Percentiles rank a stretch among this genome's conserved stretches.
phyloP scores from a whole-genome alignment of 257 asterid species.

The Solanum ossicruentum region DNA sequence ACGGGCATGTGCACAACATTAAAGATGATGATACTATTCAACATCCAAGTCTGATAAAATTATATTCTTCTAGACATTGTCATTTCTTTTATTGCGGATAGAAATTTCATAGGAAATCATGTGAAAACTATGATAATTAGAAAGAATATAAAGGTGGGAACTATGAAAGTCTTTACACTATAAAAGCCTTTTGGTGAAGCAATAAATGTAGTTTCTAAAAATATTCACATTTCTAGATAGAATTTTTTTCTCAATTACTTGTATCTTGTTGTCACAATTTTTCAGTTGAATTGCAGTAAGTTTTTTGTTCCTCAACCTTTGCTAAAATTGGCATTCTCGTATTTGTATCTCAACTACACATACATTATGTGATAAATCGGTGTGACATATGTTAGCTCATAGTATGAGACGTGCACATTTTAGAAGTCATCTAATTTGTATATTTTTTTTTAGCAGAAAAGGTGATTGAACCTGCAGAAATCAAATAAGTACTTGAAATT shows the following conservation, averaged over 20 bases:
- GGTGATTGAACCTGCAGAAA: constrained; percentile 59
- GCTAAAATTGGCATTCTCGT: constrained; percentile 49
- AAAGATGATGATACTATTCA: too few species aligned
- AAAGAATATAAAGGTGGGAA: not conserved
- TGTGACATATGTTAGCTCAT: constrained; percentile 15
- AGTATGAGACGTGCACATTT: constrained; percentile 30
- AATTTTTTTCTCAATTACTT: too few species aligned
- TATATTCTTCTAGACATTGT: too few species aligned
- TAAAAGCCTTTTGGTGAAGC: too few species aligned
- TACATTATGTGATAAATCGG: constrained; percentile 68
- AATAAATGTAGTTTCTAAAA: too few species aligned
- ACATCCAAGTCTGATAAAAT: too few species aligned
- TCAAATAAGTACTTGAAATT: not conserved
- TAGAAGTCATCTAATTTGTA: constrained; percentile 59
- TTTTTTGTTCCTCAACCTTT: constrained; percentile 32
- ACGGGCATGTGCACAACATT: too few species aligned
- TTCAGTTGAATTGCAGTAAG: too few species aligned
- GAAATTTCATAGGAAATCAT: not conserved
- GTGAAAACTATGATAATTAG: not conserved
- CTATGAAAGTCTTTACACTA: too few species aligned
- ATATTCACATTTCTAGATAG: too few species aligned
- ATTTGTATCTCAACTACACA: constrained; percentile 68
- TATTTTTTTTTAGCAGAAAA: constrained; percentile 49
- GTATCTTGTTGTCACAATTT: too few species aligned
- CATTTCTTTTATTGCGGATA: too few species aligned